Evolutionary conservation across 495 filamentous ascomycete genomes (phyloP).

Genomic region (Neurospora sp.): DNA sequence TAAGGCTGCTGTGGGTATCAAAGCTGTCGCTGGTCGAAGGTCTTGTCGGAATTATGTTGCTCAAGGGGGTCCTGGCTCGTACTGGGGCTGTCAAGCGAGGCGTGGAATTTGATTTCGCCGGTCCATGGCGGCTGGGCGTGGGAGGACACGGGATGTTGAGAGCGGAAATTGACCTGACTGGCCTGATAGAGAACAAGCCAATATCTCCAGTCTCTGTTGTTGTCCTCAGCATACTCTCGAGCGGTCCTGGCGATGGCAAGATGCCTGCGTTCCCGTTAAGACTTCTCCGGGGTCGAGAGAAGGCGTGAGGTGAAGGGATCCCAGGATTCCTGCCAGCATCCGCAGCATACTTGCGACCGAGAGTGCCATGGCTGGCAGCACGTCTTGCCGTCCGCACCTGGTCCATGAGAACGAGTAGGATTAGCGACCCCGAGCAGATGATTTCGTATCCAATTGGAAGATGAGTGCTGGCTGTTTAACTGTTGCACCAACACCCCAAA

Average conservation of each 20-base stretch:
- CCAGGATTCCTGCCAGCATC: constrained; percentile 9
- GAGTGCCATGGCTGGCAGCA: constrained; percentile 34
- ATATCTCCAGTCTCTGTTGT: constrained; percentile 62
- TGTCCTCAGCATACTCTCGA: constrained; percentile 58
- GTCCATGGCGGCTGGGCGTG: constrained; percentile 1
- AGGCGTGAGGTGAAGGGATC: constrained; percentile 7
- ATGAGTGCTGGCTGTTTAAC: neutral
- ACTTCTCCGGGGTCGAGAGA: constrained; percentile 23
- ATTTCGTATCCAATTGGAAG: neutral
- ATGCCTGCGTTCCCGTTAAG: constrained; percentile 27
- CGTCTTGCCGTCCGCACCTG: constrained; percentile 24
- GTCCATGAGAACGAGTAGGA: constrained; percentile 22
- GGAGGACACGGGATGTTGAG: constrained; percentile 9
- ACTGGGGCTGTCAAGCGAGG: neutral
- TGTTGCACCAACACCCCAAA: constrained; percentile 1
- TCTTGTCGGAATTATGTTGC: neutral
- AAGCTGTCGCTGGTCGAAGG: neutral
- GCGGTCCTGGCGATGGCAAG: constrained; percentile 32
- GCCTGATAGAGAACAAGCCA: constrained; percentile 48
- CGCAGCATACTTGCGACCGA: constrained; percentile 24
- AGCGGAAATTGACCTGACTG: constrained; percentile 31
- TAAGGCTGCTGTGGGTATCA: constrained; percentile 1
- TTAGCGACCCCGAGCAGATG: neutral
- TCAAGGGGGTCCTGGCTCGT: neutral
- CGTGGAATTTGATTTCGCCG: neutral